phyloP scores from a whole-genome alignment of 257 asterid genomes.

The Paulownia fortunei region DNA sequence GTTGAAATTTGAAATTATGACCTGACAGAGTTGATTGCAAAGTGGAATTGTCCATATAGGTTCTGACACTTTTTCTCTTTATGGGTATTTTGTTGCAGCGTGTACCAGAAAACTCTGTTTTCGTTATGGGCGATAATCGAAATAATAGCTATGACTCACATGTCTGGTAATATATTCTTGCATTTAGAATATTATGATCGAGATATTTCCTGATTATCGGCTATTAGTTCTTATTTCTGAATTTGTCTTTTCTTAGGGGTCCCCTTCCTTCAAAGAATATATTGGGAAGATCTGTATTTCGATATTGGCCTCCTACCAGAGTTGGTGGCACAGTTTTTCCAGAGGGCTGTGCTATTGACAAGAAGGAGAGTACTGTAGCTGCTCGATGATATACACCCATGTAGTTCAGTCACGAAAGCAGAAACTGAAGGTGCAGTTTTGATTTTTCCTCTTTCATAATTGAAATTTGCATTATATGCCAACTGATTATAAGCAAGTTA shows the following conservation, averaged over 20 bases:
- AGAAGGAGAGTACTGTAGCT: constrained; percentile 45
- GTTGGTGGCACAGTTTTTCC: constrained; percentile 78
- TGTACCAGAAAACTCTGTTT: constrained; percentile 79
- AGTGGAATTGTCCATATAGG: constrained; percentile 1
- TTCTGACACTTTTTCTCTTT: constrained; percentile 7
- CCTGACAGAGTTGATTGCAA: not conserved
- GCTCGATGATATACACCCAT: constrained; percentile 37
- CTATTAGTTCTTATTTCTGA: not conserved
- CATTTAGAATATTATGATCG: constrained; percentile 20
- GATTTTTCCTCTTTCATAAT: not conserved
- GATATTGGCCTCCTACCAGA: constrained; percentile 92
- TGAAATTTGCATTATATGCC: not conserved
- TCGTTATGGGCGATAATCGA: constrained; percentile 97
- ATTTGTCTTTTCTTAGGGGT: constrained; percentile 56
- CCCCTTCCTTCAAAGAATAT: constrained; percentile 88
- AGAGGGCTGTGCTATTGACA: constrained; percentile 61
- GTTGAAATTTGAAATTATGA: not conserved
- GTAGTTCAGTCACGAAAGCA: not conserved
- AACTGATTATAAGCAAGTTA: not conserved
- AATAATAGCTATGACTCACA: constrained; percentile 96
- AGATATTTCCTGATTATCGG: constrained; percentile 9
- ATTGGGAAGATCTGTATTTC: constrained; percentile 80
- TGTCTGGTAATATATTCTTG: constrained; percentile 67
- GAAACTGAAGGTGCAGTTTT: constrained; percentile 27
- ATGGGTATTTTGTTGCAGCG: constrained; percentile 53